Conservation (phyloP, 106 monocot genomes). For the Vanilla planifolia region DNA sequence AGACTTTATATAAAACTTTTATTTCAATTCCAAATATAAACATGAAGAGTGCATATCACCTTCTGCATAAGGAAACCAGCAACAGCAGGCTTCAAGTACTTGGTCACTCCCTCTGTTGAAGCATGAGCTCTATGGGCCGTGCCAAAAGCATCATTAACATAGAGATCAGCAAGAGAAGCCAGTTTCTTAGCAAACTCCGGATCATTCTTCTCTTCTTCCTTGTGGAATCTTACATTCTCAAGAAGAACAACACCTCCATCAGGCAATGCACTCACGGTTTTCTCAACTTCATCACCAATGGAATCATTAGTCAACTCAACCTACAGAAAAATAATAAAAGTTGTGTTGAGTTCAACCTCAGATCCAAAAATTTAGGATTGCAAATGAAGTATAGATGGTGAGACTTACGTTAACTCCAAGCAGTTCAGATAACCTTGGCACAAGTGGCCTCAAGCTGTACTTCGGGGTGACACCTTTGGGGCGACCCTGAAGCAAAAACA, state of each 20-base stretch:
- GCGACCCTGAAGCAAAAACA: slow-evolving; percentile 75
- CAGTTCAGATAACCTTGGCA: slow-evolving; percentile 76
- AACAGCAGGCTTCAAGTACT: slow-evolving; percentile 62
- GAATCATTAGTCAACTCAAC: slow-evolving; percentile 73
- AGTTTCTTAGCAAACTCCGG: slow-evolving; percentile 92
- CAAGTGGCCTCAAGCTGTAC: slow-evolving; percentile 88
- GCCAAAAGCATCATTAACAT: slow-evolving; percentile 95
- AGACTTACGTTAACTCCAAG: slow-evolving; percentile 52
- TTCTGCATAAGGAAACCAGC: slow-evolving; percentile 80
- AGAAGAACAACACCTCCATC: slow-evolving; percentile 83
- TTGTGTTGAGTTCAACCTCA: neutral
- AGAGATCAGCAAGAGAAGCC: slow-evolving; percentile 81
- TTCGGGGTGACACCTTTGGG: slow-evolving; percentile 83
- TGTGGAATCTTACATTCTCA: slow-evolving; percentile 91
- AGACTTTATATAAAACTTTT: neutral
- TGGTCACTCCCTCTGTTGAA: slow-evolving; percentile 80
- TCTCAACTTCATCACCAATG: slow-evolving; percentile 81
- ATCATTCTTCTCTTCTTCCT: slow-evolving; percentile 97
- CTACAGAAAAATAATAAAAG: slow-evolving; percentile 6
- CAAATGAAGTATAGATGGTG: neutral
- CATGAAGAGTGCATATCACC: slow-evolving; percentile 15
- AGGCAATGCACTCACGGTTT: slow-evolving; percentile 52
- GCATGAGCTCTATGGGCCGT: slow-evolving; percentile 82
- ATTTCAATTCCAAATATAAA: neutral
- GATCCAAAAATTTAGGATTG: neutral